Conservation (phyloP, 257 asterid genomes). For the Voacanga thouarsii region DNA sequence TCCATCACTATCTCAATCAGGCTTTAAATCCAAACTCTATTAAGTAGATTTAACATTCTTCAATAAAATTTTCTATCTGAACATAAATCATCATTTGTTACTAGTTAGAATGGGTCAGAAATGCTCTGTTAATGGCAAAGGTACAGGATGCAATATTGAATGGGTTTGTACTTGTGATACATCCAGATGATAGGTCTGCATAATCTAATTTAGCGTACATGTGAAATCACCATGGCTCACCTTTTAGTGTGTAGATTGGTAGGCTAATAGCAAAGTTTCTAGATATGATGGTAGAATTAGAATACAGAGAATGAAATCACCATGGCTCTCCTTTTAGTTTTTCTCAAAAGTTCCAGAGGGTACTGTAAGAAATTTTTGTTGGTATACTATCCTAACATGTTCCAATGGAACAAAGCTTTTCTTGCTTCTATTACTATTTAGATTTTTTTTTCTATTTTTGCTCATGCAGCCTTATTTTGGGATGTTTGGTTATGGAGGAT, state of each 20-base stretch:
- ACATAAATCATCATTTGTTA: neutral
- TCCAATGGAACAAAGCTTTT: neutral
- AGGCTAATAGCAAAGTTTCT: neutral
- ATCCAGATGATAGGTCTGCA: neutral
- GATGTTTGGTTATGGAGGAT: constrained; percentile 84
- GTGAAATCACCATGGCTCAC: no score
- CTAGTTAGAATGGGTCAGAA: neutral
- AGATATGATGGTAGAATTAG: neutral
- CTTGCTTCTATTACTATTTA: constrained; percentile 6
- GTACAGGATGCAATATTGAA: no score
- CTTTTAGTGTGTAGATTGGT: neutral
- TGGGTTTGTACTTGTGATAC: neutral
- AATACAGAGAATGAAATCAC: neutral
- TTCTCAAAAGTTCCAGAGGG: neutral
- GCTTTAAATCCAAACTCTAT: neutral
- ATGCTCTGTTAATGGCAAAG: no score
- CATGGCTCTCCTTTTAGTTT: neutral
- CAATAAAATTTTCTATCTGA: neutral
- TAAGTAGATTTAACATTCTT: neutral
- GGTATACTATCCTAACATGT: neutral
- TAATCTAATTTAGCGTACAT: neutral
- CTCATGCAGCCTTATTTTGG: constrained; percentile 76
- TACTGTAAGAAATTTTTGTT: neutral
- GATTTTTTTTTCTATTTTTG: neutral
- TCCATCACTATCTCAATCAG: neutral